Conservation (phyloP, 352 stramenopile genomes). For the Stephanocyclus meneghinianus region DNA sequence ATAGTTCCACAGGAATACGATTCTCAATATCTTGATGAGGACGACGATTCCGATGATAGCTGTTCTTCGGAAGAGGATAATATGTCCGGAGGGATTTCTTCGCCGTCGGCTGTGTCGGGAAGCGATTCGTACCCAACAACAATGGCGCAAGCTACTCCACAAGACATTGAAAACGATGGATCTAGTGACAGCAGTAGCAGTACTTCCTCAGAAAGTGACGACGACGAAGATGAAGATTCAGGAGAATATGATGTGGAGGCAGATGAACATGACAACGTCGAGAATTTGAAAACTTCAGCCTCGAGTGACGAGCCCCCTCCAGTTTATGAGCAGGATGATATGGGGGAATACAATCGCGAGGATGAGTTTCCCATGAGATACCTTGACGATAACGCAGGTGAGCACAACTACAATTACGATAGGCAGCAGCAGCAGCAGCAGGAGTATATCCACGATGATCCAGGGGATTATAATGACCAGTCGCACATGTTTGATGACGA, state of each 20-base stretch:
- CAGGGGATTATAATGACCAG: not conserved
- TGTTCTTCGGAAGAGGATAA: constrained; percentile 8
- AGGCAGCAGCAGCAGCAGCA: not conserved
- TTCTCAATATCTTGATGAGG: constrained; percentile 15
- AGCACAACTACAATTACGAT: not conserved
- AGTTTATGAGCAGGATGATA: constrained; percentile 14
- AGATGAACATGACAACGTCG: not conserved
- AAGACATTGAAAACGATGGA: constrained; percentile 34
- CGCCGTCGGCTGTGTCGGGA: constrained; percentile 30
- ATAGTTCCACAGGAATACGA: constrained; percentile 17
- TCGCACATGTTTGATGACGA: not conserved
- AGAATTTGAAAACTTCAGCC: constrained; percentile 15
- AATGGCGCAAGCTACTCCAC: constrained; percentile 35
- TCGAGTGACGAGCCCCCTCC: constrained; percentile 18
- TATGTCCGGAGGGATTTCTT: not conserved
- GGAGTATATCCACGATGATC: constrained; percentile 5
- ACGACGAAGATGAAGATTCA: constrained; percentile 10
- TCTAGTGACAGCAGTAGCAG: not conserved
- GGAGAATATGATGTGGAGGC: not conserved
- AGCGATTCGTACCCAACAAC: constrained; percentile 44
- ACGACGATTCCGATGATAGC: constrained; percentile 14
- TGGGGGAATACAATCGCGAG: constrained; percentile 2
- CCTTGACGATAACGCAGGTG: not conserved
- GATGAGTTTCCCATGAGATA: not conserved
- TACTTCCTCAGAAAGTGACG: constrained; percentile 13